Evolutionary conservation across 352 stramenopile genomes (phyloP).

Genomic region (Globisporangium radiosum): DNA sequence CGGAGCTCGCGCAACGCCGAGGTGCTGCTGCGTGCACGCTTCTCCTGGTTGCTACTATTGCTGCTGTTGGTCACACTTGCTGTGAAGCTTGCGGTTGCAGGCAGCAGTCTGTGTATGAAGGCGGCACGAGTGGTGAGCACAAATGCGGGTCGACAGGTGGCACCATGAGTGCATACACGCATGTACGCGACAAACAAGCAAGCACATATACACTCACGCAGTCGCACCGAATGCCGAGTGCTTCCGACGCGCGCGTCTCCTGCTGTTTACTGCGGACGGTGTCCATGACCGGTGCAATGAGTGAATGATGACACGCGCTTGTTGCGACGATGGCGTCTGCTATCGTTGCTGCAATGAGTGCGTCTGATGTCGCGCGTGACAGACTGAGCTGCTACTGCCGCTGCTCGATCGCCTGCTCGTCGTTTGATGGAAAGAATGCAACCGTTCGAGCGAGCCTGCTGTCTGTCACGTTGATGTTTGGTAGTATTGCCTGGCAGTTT

Average conservation of each 20-base stretch:
- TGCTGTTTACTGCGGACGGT: conserved; percentile 1
- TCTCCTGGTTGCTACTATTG: neutral
- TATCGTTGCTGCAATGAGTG: neutral
- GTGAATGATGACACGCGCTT: neutral
- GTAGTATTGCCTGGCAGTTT: too few relatives aligned
- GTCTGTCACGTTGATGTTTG: too few relatives aligned
- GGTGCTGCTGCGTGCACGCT: neutral
- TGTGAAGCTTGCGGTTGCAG: neutral
- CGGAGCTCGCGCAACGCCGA: neutral
- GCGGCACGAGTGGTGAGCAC: too few relatives aligned
- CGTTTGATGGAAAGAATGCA: too few relatives aligned
- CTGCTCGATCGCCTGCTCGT: neutral
- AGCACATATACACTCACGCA: neutral
- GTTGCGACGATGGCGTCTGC: neutral
- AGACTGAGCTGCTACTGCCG: neutral
- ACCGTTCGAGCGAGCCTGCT: too few relatives aligned
- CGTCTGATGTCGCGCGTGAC: neutral
- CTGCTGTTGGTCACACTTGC: neutral
- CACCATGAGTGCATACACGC: neutral
- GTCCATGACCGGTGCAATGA: neutral
- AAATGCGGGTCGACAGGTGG: neutral
- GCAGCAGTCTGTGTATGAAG: neutral
- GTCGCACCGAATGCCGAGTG: conserved; percentile 6
- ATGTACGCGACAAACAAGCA: neutral
- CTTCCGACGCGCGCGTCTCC: conserved; percentile 8